Evolutionary conservation across 1,284 basidiomycete genomes (phyloP).

Genomic region (Macrocybe sp.): DNA sequence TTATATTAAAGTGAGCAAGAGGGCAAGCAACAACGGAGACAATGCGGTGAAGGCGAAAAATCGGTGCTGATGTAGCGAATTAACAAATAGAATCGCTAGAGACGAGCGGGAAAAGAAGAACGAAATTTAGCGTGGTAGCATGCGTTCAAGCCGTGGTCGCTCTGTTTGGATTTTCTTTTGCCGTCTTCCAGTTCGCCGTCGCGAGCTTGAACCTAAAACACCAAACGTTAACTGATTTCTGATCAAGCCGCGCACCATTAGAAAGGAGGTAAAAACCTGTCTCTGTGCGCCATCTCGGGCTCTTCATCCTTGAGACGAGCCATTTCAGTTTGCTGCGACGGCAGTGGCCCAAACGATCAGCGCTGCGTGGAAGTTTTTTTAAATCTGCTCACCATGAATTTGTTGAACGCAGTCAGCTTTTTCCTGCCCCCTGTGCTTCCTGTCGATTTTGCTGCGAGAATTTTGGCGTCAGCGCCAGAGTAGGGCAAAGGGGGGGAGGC

Average conservation of each 20-base stretch:
- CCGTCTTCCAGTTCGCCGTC: conserved; percentile 71
- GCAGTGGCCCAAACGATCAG: too few species aligned
- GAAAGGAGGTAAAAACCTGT: conserved; percentile 41
- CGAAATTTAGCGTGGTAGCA: conserved; percentile 9
- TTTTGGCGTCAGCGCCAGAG: not conserved
- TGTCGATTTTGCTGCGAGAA: conserved; percentile 28
- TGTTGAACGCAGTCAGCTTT: conserved; percentile 66
- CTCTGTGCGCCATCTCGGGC: conserved; percentile 65
- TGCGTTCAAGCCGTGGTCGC: conserved; percentile 11
- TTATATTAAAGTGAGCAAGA: too few species aligned
- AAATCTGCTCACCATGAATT: conserved; percentile 54
- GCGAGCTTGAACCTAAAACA: conserved; percentile 63
- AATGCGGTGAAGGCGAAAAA: too few species aligned
- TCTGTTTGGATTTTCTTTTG: conserved; percentile 61
- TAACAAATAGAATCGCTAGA: too few species aligned
- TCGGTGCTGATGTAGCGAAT: too few species aligned
- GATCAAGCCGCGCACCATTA: conserved; percentile 3
- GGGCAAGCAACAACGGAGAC: too few species aligned
- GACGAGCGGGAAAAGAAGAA: not conserved
- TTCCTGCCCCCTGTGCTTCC: conserved; percentile 32
- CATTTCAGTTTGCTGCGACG: conserved; percentile 54
- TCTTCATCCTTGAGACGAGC: conserved; percentile 67
- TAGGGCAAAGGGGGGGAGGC: conserved; percentile 1
- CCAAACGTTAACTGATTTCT: not conserved
- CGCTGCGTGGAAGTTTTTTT: not conserved